phyloP scores from a whole-genome alignment of 495 filamentous ascomycete genomes.

The Trichoderma virens region DNA sequence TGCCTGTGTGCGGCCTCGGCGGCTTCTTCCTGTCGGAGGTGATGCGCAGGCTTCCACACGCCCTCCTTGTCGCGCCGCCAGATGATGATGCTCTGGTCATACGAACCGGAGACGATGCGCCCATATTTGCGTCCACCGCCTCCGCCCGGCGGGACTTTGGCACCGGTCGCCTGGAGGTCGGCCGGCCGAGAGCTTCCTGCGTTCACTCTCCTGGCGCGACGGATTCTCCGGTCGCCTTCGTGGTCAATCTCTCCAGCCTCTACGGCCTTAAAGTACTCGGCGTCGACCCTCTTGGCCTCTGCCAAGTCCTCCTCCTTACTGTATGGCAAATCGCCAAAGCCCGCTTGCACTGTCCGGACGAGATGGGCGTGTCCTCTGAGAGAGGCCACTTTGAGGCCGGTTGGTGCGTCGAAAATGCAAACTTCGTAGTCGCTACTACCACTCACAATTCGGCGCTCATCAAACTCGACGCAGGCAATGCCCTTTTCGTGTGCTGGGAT shows the following conservation, averaged over 20 bases:
- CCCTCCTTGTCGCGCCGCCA: slow-evolving; percentile 82
- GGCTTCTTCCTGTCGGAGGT: slow-evolving; percentile 60
- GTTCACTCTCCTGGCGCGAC: slow-evolving; percentile 50
- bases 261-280: slow-evolving; percentile 61
- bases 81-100: slow-evolving; percentile 90
- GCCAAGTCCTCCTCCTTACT: slow-evolving; percentile 61
- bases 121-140: slow-evolving; percentile 80
- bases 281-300: slow-evolving; percentile 66
- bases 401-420: slow-evolving; percentile 81
- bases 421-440: slow-evolving; percentile 94
- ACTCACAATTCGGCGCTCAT: slow-evolving; percentile 92
- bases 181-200: slow-evolving; percentile 68
- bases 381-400: slow-evolving; percentile 80
- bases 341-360: slow-evolving; percentile 89
- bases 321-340: slow-evolving; percentile 81
- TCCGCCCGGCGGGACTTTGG: slow-evolving; percentile 72
- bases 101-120: slow-evolving; percentile 88
- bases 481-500: slow-evolving; percentile 86
- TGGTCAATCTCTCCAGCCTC: slow-evolving; percentile 46
- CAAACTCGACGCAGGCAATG: slow-evolving; percentile 95
- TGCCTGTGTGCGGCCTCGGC: slow-evolving; percentile 29
- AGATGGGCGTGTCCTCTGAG: slow-evolving; percentile 72
- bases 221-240: slow-evolving; percentile 19
- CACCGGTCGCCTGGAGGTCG: slow-evolving; percentile 69
- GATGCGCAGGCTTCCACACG: slow-evolving; percentile 65